Evolutionary conservation across 352 stramenopile genomes (phyloP).

Genomic region (Thalassiosira mediterranea): DNA sequence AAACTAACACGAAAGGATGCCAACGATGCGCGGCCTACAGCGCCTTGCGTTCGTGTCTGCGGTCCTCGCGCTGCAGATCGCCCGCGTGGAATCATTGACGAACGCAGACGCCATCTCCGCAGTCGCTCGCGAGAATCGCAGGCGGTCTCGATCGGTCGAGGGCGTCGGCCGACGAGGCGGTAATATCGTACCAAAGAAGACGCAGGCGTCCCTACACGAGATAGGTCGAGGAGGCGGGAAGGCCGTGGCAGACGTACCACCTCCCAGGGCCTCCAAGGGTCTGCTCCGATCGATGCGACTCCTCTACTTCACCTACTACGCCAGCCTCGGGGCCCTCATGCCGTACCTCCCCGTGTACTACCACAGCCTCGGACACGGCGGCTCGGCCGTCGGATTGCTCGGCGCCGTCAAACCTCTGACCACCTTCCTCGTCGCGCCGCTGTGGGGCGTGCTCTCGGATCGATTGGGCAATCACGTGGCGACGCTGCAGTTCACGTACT

Average conservation of each 20-base stretch:
- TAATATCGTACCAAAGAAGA: not conserved
- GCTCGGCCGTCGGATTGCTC: constrained; percentile 83
- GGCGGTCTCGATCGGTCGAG: no score
- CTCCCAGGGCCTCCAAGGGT: constrained; percentile 8
- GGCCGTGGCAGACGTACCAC: not conserved
- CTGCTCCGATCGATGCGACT: constrained; percentile 72
- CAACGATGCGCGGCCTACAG: no score
- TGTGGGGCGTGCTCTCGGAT: constrained; percentile 86
- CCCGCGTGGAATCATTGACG: not conserved
- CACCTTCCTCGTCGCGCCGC: constrained; percentile 85
- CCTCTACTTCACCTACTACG: constrained; percentile 83
- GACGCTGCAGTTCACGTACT: constrained; percentile 85
- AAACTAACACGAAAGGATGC: no score
- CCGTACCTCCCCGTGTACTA: constrained; percentile 88
- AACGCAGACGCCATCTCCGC: not conserved
- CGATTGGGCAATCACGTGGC: constrained; percentile 66
- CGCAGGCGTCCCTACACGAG: not conserved
- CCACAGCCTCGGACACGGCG: constrained; percentile 82
- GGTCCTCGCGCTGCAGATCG: not conserved
- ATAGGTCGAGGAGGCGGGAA: not conserved
- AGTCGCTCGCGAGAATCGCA: no score
- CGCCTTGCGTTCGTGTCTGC: not conserved
- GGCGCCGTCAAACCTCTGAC: constrained; percentile 87
- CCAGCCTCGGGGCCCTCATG: constrained; percentile 82
- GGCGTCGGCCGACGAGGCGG: not conserved